A percentile compares a stretch with the other conserved stretches of the same genome.
These are phyloP conservation scores for Chrysanthemum makinoi DNA, from an alignment of 129 eudicot species.

Conservation along the genomic window DNA sequence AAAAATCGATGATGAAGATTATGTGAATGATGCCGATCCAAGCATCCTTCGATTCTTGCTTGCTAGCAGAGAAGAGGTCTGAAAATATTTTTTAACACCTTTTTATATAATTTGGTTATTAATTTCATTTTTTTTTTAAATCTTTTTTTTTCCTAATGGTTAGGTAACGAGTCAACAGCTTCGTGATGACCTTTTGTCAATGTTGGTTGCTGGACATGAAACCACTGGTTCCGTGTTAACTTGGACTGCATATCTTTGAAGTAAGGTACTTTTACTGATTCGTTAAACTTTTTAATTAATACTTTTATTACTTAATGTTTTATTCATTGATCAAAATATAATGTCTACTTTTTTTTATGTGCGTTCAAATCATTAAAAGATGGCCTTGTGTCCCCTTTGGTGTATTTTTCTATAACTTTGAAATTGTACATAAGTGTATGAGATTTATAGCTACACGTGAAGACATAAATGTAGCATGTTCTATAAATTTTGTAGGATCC, in stretches of 20 bases:
- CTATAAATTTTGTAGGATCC: conserved; percentile 46
- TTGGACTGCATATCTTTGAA: conserved; percentile 85
- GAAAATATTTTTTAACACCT: conserved; percentile 7
- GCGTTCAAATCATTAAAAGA: not conserved
- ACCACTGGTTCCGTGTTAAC: conserved; percentile 95
- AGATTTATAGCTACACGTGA: no score
- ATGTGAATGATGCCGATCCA: conserved; percentile 93
- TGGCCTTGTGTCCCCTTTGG: no score
- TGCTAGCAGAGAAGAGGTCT: conserved; percentile 97
- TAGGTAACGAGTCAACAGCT: conserved; percentile 89
- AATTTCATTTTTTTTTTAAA: not conserved
- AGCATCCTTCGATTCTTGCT: conserved; percentile 96
- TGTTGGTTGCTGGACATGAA: conserved; percentile 99
- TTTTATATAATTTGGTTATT: not conserved
- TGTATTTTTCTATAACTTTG: not conserved
- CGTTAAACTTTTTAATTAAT: conserved; percentile 10
- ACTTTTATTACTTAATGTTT: not conserved
- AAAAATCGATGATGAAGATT: conserved; percentile 91
- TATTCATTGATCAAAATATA: not conserved
- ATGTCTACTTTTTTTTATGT: no score
- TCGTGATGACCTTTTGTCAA: conserved; percentile 95
- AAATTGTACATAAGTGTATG: no score
- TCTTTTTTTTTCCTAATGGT: not conserved
- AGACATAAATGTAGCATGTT: no score
- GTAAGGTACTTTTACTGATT: conserved; percentile 60